A percentile compares a stretch with the other conserved stretches of the same genome.
Conservation (phyloP, 129 eudicot species). For the Helianthus annuus region HanXRQr2.0-SUNRISE NC_035447.2:4410169-4410668, state of each 20-base stretch:
- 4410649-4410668: constrained; percentile 61
- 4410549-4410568: constrained; percentile 46
- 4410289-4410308: constrained; percentile 66
- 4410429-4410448: constrained; percentile 72
- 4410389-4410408: constrained; percentile 93
- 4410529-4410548: constrained; percentile 52
- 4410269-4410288: constrained; percentile 87
- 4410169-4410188: constrained; percentile 98
- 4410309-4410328: constrained; percentile 78
- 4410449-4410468: constrained; percentile 65
- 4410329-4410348: constrained; percentile 73
- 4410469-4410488: constrained; percentile 98
- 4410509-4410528: constrained; percentile 65
- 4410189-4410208: constrained; percentile 68
- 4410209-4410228: constrained; percentile 64
- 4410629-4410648: constrained; percentile 62
- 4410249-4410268: constrained; percentile 71
- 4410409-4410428: constrained; percentile 70
- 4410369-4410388: constrained; percentile 87
- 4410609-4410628: constrained; percentile 75
- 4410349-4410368: constrained; percentile 44
- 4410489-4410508: constrained; percentile 88
- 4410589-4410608: constrained; percentile 86
- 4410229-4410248: constrained; percentile 67
- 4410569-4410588: constrained; percentile 88